Base-by-base conservation (phyloP, 1,284 basidiomycete species). In the Athelia psychrophila region DNA sequence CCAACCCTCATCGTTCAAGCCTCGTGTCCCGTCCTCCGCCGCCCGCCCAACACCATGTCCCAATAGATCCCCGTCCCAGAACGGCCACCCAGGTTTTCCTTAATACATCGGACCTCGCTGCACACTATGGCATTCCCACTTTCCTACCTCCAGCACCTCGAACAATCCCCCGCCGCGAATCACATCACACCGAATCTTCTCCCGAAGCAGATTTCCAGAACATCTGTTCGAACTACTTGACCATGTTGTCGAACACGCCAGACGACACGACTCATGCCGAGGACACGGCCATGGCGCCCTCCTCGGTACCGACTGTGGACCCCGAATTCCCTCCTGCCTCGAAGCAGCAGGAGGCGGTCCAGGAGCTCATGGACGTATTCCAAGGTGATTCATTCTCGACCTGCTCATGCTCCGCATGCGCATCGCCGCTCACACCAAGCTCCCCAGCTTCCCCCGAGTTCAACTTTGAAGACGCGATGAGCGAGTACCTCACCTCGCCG, bases 111-210 rank as follows among this genome's bases (percentile, higher is more conserved):
- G 84, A 82, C 72, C 72, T 86, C 52, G 81, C 84, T 63, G 74
- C 82, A 59, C 85, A 87, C 57, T 81, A 88, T 87, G 87, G 85
- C 71, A 81, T 89, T 60, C 87, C 86, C 53, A 77, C 80, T 56
- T 78, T 74, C 55, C 68, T 89, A 47, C 86, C 87, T 44, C 80
- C 80, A 55, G 79, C 80, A 51, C 86, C 87, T 54, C 76, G 76
- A 51, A 78, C 78, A 64, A 74, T 72, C 62, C 75, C 77, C 55
- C 75, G 64, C 67, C 71, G 70, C 69, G 47, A 58, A 48, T 50
- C 65, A 63, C 64, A 62, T 53, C 42, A 60, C 38, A 53, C 60
- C 51, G 44, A 63, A 32, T 57, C 59, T 42, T 51, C 59, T 51
- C 6, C 27, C 27, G 38, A 42, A 42, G 5, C 38, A 42, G 64